A percentile compares a stretch with the other conserved stretches of the same genome.
phyloP scores from a whole-genome alignment of 2,329 filamentous ascomycete species.

The Aureobasidium sp. region DNA sequence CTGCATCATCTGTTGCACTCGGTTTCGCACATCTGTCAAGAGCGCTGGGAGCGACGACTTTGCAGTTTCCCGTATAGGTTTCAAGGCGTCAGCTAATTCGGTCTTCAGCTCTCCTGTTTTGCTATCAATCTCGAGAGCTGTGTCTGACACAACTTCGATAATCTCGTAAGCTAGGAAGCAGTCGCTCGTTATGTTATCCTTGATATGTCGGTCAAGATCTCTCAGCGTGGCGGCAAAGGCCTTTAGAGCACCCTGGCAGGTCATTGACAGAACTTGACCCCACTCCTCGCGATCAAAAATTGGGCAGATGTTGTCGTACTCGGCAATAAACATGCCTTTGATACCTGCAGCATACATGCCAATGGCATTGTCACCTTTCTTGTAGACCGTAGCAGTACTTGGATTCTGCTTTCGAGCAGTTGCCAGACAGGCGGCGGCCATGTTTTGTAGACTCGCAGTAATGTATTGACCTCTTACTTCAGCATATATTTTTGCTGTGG shows the following conservation, averaged over 20 bases:
- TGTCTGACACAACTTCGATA: conserved; percentile 75
- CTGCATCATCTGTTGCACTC: conserved; percentile 56
- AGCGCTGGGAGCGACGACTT: conserved; percentile 79
- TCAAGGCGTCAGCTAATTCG: conserved; percentile 74
- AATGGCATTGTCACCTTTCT: conserved; percentile 83
- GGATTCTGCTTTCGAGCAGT: conserved; percentile 74
- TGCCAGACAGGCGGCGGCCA: conserved; percentile 76
- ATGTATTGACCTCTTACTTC: conserved; percentile 83
- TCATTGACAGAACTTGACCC: conserved; percentile 68
- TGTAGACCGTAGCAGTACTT: conserved; percentile 71
- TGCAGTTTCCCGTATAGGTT: conserved; percentile 85
- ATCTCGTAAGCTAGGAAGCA: conserved; percentile 95
- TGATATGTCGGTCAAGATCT: conserved; percentile 86
- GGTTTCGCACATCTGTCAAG: conserved; percentile 73
- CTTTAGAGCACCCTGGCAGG: conserved; percentile 68
- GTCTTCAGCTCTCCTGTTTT: conserved; percentile 80
- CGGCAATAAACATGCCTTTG: conserved; percentile 77
- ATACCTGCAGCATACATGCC: conserved; percentile 81
- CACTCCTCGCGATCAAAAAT: conserved; percentile 84
- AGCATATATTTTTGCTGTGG: conserved; percentile 75
- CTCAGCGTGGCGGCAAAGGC: conserved; percentile 80
- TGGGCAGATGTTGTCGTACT: conserved; percentile 84
- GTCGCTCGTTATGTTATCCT: conserved; percentile 76
- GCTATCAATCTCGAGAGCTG: conserved; percentile 72
- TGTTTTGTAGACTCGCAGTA: conserved; percentile 71